Conservation (phyloP, 2,329 filamentous ascomycete genomes). For the Trichoderma sp. region DNA sequence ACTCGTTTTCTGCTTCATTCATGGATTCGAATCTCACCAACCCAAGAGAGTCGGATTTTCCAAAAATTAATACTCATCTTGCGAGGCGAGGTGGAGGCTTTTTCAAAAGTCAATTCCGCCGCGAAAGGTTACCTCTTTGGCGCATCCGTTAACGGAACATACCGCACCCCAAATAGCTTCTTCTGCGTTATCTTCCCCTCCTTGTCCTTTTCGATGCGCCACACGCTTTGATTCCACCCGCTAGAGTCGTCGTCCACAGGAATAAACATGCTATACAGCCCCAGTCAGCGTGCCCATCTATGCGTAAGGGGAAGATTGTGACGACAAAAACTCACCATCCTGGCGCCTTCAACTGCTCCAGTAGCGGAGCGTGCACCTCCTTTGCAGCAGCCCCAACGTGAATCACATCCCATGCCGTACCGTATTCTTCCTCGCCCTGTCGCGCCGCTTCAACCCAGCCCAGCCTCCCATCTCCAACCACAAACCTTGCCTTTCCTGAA, state of each 20-base stretch:
- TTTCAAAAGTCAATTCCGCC: background rate
- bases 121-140: slow-evolving; percentile 44
- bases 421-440: slow-evolving; percentile 52
- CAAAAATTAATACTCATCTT: background rate
- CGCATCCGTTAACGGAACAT: slow-evolving; percentile 77
- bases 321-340: slow-evolving; percentile 58
- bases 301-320: background rate
- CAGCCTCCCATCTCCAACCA: slow-evolving; percentile 73
- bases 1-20: background rate
- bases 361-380: slow-evolving; percentile 70
- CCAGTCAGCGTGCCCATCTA: background rate
- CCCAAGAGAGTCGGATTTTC: background rate
- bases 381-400: slow-evolving; percentile 89
- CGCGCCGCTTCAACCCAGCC: slow-evolving; percentile 57
- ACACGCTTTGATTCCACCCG: slow-evolving; percentile 65
- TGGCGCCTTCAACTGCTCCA: slow-evolving; percentile 77
- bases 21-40: background rate
- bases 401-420: slow-evolving; percentile 81
- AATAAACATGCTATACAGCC: slow-evolving; percentile 67
- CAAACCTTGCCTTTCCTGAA: slow-evolving; percentile 68
- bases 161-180: slow-evolving; percentile 71
- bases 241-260: slow-evolving; percentile 64
- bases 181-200: slow-evolving; percentile 64
- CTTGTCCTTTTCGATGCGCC: slow-evolving; percentile 72
- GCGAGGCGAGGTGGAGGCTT: background rate